Evolutionary conservation across 495 filamentous ascomycete genomes (phyloP).

Genomic region (Platismatia glauca): DNA sequence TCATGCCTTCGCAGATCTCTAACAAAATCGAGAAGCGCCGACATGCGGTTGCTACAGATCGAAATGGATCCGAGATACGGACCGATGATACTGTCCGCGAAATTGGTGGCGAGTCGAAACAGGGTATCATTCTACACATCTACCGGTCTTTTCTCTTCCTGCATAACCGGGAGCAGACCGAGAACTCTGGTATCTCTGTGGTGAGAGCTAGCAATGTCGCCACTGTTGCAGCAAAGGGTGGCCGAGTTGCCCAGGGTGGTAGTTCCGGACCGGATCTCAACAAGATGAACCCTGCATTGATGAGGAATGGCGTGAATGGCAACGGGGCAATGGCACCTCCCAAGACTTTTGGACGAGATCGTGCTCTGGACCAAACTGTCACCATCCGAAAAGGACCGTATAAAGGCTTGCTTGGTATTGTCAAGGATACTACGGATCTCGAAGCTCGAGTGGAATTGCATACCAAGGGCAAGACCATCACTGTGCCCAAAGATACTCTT

Average conservation of each 20-base stretch:
- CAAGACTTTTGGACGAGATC: conserved; percentile 67
- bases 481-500: conserved; percentile 66
- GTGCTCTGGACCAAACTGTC: conserved; percentile 84
- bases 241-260: conserved; percentile 44
- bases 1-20: conserved; percentile 84
- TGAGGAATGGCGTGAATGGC: conserved; percentile 45
- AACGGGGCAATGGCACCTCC: conserved; percentile 64
- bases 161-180: conserved; percentile 70
- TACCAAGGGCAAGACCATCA: conserved; percentile 79
- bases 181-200: conserved; percentile 87
- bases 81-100: conserved; percentile 89
- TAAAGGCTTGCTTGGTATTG: conserved; percentile 89
- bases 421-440: conserved; percentile 81
- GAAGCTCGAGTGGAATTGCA: conserved; percentile 86
- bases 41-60: conserved; percentile 82
- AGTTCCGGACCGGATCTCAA: conserved; percentile 62
- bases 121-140: conserved; percentile 84
- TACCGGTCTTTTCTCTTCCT: conserved; percentile 82
- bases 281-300: conserved; percentile 87
- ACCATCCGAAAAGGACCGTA: conserved; percentile 71
- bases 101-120: conserved; percentile 70
- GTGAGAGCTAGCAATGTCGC: conserved; percentile 75
- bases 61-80: conserved; percentile 86
- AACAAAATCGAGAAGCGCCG: conserved; percentile 73
- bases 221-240: conserved; percentile 86